Evolutionary conservation across 78 protist species (phyloP), one percentile per base, ranked within the genome.

Genomic region (Guillardia theta): DNA sequence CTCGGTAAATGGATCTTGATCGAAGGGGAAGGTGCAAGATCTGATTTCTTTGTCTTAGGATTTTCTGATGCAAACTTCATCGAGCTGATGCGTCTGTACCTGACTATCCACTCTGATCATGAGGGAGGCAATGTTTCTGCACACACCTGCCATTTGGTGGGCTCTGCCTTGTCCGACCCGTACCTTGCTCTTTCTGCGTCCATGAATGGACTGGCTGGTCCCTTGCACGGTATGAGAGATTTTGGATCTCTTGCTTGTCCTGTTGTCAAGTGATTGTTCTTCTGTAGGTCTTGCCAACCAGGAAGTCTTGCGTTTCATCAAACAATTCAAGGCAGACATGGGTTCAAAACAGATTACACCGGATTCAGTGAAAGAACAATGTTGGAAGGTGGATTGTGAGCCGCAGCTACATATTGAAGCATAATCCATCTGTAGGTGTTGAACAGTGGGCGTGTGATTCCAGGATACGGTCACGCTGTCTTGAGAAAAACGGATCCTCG

Each of bases 401-500:
- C 58, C 30, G 30, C 15, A 10, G 58, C 58, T 50, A 50, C 58
- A 50, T 10, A 15, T 19, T 15, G 58, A 50, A 15, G 58, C 58
- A 50, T 50, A 15, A 15, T 50, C 58, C 58, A 10, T 50, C 15
- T 10, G 10, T 30, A 58, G 70, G 70, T 70, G 41, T 33, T 70
- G 45, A 70, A 70, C 83, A 22, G 36, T 1, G 83, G 83, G 45
- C 83, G 83, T 22, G 99, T 98, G 53, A 97, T 98, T 93, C 99
- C 99, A 54, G 99, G 99, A 37, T 98, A 97, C 96, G 99, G 99
- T 54, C 99, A 98, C 94, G 99, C 99, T 58, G 99, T 98, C 48
- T 96, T 97, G 0, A 94, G 97, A 50, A 97, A 97, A 97, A 97
- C 98, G 45, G 98, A 97, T 95, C 98, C 98, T 78, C 96, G 98